Conservation (phyloP, 2,329 filamentous ascomycete genomes). For the Tolypocladium album region DNA sequence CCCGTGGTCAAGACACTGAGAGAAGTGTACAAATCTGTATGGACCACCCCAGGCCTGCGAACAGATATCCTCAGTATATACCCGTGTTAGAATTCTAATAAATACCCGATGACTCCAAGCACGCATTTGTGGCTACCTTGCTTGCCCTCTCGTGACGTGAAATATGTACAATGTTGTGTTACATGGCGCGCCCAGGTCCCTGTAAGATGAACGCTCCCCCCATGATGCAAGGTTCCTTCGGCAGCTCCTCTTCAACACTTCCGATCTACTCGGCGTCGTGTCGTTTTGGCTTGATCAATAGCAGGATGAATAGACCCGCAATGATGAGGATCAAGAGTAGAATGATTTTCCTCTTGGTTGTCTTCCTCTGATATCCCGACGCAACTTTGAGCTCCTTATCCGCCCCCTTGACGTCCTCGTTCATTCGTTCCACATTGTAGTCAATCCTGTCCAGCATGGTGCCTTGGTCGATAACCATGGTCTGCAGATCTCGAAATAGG, state of each 20-base stretch:
- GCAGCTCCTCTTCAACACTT: neutral
- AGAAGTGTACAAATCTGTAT: too few species aligned
- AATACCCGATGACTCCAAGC: slow-evolving; percentile 16
- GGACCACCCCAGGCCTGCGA: too few species aligned
- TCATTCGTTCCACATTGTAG: slow-evolving; percentile 95
- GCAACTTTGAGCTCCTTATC: slow-evolving; percentile 87
- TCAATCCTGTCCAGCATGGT: slow-evolving; percentile 91
- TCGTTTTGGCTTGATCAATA: slow-evolving; percentile 69
- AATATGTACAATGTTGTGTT: slow-evolving; percentile 16
- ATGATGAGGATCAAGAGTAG: slow-evolving; percentile 78
- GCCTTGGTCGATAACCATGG: slow-evolving; percentile 88
- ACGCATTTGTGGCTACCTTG: slow-evolving; percentile 6
- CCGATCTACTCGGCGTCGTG: slow-evolving; percentile 10
- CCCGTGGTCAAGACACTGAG: neutral
- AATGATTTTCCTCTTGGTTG: slow-evolving; percentile 87
- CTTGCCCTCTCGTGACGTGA: slow-evolving; percentile 12
- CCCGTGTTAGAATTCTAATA: slow-evolving; percentile 12
- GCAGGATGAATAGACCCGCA: slow-evolving; percentile 73
- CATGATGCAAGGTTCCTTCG: neutral
- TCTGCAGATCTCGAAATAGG: slow-evolving; percentile 91
- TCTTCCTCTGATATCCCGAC: slow-evolving; percentile 77
- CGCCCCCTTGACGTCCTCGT: slow-evolving; percentile 82
- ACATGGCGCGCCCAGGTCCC: slow-evolving; percentile 8
- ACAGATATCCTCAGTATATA: neutral
- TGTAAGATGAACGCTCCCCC: neutral